These are phyloP conservation scores for Gillenia trifoliata DNA, from an alignment of 306 rosid genomes.

Conservation along the genomic window DNA sequence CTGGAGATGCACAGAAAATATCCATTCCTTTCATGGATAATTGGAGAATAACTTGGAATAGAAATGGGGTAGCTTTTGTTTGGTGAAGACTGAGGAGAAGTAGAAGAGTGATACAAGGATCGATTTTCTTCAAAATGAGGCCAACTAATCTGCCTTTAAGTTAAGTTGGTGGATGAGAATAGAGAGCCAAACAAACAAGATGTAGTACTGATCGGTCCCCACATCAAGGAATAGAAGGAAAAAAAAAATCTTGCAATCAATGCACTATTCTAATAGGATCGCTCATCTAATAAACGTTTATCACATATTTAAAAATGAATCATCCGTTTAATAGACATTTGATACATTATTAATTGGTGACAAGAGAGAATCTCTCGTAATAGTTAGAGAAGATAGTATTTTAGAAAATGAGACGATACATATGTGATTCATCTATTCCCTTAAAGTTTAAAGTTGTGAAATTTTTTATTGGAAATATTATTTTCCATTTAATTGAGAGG, in stretches of 20 bases:
- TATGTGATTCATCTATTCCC: slow-evolving; percentile 25
- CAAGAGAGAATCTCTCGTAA: background rate
- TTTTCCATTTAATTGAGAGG: background rate
- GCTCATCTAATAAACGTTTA: too few relatives aligned
- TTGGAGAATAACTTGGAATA: background rate
- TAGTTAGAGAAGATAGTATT: background rate
- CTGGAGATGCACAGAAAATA: slow-evolving; percentile 59
- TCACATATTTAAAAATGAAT: too few relatives aligned
- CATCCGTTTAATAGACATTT: too few relatives aligned
- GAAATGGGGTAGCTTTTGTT: background rate
- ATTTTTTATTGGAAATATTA: background rate
- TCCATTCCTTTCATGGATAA: slow-evolving; percentile 55
- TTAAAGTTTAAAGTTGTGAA: slow-evolving; percentile 7
- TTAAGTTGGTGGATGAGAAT: slow-evolving; percentile 3
- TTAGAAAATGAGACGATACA: slow-evolving; percentile 16
- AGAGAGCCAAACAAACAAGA: background rate
- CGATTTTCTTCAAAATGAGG: slow-evolving; percentile 9
- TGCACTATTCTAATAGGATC: background rate
- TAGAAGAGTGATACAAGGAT: background rate
- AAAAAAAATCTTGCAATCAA: background rate
- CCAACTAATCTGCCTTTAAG: slow-evolving; percentile 17
- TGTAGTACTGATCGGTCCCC: slow-evolving; percentile 26
- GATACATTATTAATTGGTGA: background rate
- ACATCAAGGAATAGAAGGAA: background rate
- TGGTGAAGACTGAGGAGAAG: background rate